Base-by-base conservation (phyloP, 805 yeast genomes). In the Candida adriatica region DNA sequence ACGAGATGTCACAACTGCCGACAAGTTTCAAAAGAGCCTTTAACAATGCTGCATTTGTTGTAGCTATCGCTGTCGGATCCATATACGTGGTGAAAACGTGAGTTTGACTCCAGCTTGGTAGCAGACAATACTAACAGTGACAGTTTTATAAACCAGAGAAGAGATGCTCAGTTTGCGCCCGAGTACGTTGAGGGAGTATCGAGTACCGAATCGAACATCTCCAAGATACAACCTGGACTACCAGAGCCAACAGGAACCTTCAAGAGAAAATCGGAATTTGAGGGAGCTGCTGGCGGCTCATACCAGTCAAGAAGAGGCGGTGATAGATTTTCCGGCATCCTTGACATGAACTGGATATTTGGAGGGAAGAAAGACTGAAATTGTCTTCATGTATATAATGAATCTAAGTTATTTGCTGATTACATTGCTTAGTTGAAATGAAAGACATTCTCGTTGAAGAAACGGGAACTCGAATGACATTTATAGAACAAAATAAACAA, bases 271-370 rank as follows among this genome's bases (percentile, higher is more conserved):
- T 72, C 79, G 32, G 75, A 70, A 45, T 82, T 68, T 48, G 83
- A 78, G 43, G 90, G 87, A 5, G 65, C 79, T 1, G 84, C 85
- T 1, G 60, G 61, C 33, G 70, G 22, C 11, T 8, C 83, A 29
- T 77, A 76, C 34, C 53, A 59, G 23, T 61, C 75, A n/a, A 64
- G 83, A 46, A 69, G 61, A 34, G 57, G 66, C 11, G 84, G 83
- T 39, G 87, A 77, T 46, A 56, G 51, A 38, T 42, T 51, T 29
- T 43, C 51, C 23, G 54, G 54, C 1, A n/a, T 49, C 2, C 28
- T 49, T 8, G 50, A 49, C 25, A 19, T 49, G 38, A 24, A 24
- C 5, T 46, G 53, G 53, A 24, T 46, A 7, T 43, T 33, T 31
- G 40, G 52, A 25, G 30, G 31, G 18, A 18, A 31, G 16, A 24